Conservation (phyloP, 495 filamentous ascomycete species). For the Penicillium nucicola region DNA sequence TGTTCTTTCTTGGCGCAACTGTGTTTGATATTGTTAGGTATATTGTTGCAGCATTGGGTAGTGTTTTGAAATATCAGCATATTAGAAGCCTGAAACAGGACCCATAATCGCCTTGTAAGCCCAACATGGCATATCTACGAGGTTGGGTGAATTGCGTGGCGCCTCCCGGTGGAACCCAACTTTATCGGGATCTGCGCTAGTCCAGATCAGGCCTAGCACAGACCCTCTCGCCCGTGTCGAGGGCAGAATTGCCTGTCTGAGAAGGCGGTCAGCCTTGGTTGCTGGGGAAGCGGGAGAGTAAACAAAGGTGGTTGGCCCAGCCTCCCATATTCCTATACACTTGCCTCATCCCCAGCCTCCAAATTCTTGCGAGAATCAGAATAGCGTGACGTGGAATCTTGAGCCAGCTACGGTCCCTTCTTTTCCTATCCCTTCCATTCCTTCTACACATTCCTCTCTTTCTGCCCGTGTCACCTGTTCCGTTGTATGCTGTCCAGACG, state of each 20-base stretch:
- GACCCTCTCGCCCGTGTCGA: background rate
- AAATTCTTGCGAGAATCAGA: slow-evolving; percentile 22
- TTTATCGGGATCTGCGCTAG: slow-evolving; percentile 18
- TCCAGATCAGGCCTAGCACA: slow-evolving; percentile 12
- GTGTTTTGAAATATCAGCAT: background rate
- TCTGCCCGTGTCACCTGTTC: slow-evolving; percentile 17
- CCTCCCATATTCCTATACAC: slow-evolving; percentile 36
- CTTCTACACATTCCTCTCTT: slow-evolving; percentile 29
- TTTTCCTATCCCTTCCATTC: slow-evolving; percentile 26
- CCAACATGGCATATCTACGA: slow-evolving; percentile 6
- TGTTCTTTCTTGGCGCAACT: slow-evolving; percentile 5
- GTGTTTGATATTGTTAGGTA: slow-evolving; percentile 1
- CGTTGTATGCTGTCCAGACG: background rate
- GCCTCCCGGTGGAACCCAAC: slow-evolving; percentile 20
- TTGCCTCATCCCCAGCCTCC: slow-evolving; percentile 36
- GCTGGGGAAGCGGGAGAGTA: slow-evolving; percentile 38
- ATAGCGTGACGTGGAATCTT: slow-evolving; percentile 30
- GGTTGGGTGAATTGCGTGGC: slow-evolving; percentile 20
- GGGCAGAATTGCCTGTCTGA: slow-evolving; percentile 11
- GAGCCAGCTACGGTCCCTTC: slow-evolving; percentile 34
- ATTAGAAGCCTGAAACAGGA: background rate
- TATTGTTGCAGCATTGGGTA: slow-evolving; percentile 9
- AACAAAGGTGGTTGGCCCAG: slow-evolving; percentile 50
- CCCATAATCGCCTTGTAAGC: background rate
- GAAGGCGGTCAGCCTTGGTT: slow-evolving; percentile 36